Evolutionary conservation across 768 basidiomycete species (phyloP).

Genomic region (Auricularia auricula-judae): DNA sequence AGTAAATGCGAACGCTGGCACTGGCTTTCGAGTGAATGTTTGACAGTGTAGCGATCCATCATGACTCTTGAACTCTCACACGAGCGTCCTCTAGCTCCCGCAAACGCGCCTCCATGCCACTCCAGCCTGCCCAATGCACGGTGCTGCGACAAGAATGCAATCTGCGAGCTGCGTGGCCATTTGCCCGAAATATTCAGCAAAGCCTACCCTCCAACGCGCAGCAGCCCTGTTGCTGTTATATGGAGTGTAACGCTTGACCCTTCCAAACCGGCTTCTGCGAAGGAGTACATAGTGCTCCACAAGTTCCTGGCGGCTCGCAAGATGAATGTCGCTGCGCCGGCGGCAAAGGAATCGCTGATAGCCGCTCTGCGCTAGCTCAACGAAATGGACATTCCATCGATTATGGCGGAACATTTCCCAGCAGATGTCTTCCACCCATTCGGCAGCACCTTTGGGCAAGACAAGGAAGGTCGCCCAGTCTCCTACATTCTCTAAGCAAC

Average conservation of each 20-base stretch:
- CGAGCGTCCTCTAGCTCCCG: no score
- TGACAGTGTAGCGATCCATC: no score
- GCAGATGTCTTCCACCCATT: constrained; percentile 51
- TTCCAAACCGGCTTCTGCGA: constrained; percentile 41
- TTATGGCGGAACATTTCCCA: constrained; percentile 50
- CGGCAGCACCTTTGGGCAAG: constrained; percentile 57
- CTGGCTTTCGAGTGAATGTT: no score
- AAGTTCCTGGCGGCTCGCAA: constrained; percentile 56
- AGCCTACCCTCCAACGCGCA: not conserved
- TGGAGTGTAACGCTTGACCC: constrained; percentile 72
- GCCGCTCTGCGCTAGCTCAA: constrained; percentile 62
- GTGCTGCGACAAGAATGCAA: no score
- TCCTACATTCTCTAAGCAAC: constrained; percentile 67
- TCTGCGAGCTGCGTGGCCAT: no score
- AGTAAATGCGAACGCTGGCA: no score
- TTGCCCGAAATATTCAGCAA: no score
- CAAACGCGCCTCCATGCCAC: no score
- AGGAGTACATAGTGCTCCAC: constrained; percentile 62
- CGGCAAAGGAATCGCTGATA: constrained; percentile 55
- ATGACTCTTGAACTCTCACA: no score
- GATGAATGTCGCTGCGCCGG: constrained; percentile 28
- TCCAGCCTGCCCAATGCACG: no score
- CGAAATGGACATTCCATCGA: constrained; percentile 50
- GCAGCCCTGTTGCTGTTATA: constrained; percentile 15
- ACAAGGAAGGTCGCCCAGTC: constrained; percentile 60